A percentile compares a stretch with the other conserved stretches of the same genome.
Evolutionary conservation across 2,329 filamentous ascomycete genomes (phyloP).

Genomic region (Capronia coronata): DNA sequence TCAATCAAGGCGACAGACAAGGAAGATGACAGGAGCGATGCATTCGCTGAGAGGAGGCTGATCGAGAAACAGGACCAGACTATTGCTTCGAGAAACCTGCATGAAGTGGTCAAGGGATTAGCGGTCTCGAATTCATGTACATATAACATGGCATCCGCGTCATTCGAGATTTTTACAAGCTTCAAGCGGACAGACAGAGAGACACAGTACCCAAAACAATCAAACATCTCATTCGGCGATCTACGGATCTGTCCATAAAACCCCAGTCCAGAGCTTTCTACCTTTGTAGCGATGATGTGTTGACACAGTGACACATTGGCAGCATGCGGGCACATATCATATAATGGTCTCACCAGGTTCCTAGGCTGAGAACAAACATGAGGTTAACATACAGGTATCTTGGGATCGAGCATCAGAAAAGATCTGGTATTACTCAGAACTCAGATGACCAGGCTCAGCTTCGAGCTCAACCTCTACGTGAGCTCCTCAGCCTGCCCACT

Average conservation of each 20-base stretch:
- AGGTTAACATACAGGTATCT: too few relatives aligned
- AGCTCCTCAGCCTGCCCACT: too few relatives aligned
- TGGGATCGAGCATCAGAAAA: too few relatives aligned
- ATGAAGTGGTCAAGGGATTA: background rate
- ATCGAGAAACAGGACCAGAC: background rate
- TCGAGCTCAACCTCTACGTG: too few relatives aligned
- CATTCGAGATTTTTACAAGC: background rate
- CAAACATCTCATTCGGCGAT: conserved; percentile 10
- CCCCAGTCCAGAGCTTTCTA: background rate
- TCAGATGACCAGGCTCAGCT: too few relatives aligned
- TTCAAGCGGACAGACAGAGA: conserved; percentile 12
- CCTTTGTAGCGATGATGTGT: too few relatives aligned
- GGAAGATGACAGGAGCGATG: too few relatives aligned
- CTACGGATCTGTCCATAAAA: conserved; percentile 11
- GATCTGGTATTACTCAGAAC: too few relatives aligned
- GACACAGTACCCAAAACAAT: conserved; percentile 1
- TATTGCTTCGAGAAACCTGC: background rate
- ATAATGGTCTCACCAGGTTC: background rate
- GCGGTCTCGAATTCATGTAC: conserved; percentile 1
- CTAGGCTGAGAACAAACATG: too few relatives aligned
- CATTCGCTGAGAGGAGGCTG: too few relatives aligned
- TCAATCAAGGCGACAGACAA: background rate
- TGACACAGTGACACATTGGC: background rate
- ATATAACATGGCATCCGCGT: background rate
- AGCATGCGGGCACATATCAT: background rate